Evolutionary conservation across 2,329 filamentous ascomycete species (phyloP).

Genomic region (Aspergillus costaricaensis): DNA sequence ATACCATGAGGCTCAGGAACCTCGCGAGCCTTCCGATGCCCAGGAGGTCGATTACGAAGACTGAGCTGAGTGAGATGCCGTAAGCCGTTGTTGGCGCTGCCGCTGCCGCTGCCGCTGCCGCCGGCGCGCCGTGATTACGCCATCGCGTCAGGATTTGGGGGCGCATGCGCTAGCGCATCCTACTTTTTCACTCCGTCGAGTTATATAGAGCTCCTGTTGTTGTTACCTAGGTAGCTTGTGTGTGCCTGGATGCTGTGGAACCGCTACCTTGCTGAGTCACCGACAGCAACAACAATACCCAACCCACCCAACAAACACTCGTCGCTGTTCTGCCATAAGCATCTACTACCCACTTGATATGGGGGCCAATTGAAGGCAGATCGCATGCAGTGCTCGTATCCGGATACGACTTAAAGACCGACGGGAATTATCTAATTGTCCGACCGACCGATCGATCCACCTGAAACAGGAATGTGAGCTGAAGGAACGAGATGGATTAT

Average conservation of each 20-base stretch:
- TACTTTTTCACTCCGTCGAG: not conserved
- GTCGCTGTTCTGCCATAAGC: not conserved
- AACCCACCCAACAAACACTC: not conserved
- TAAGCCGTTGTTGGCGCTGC: too few species aligned
- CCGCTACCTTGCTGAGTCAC: not conserved
- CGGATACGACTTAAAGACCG: too few species aligned
- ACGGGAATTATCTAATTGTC: too few species aligned
- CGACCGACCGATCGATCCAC: too few species aligned
- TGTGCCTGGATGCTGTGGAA: not conserved
- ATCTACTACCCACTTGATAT: not conserved
- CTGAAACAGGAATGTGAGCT: too few species aligned
- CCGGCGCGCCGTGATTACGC: not conserved
- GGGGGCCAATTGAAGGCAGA: not conserved
- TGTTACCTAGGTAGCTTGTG: too few species aligned
- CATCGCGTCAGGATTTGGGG: not conserved
- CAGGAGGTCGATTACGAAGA: slow-evolving; percentile 57
- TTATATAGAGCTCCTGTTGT: not conserved
- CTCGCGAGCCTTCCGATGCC: slow-evolving; percentile 73
- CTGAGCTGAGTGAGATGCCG: slow-evolving; percentile 14
- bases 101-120: too few species aligned
- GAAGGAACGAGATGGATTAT: too few species aligned
- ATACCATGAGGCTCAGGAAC: slow-evolving; percentile 90
- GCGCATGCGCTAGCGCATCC: not conserved
- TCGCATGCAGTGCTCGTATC: too few species aligned
- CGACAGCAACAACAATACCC: not conserved